Evolutionary conservation across 768 basidiomycete genomes (phyloP), one percentile per base, ranked within the genome.

Genomic region (Leccinum incarnatum): DNA sequence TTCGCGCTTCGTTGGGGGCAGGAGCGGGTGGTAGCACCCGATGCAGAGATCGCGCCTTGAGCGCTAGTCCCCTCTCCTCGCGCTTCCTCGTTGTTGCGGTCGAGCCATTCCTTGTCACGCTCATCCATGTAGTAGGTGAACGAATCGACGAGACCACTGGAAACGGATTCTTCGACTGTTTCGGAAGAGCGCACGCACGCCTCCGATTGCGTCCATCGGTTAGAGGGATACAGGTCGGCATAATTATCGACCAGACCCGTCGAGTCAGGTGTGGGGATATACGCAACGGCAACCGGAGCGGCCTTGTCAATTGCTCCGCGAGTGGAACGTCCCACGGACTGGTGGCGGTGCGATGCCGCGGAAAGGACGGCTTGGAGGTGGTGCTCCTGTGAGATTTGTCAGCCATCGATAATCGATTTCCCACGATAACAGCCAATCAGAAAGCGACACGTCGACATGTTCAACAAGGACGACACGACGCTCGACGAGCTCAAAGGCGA

Each of bases 101-200:
- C 89, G 32, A 99, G 82, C 96, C 96, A 99, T 62, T 90, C 89
- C 67, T 89, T 86, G 76, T 98, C 96, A 17, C 89, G 87, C 72
- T 98, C 97, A 66, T 99, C 96, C 90, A 98, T 91, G 63, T 85
- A 91, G 69, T 98, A 98, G 2, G 87, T 86, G 74, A 89, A 89
- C 0, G 89, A 89, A 64, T 89, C 85, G 32, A 83, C 76, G 57
- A 94, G 82, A 11, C 83, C 84, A 62, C 76, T 79, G 4, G 72
- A 72, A 64, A 80, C 77, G 9, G 83, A 78, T 63, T 95, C 93
- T 65, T 98, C 97, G 63, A 90, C 85, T 3, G 90, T 93, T 65
- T 90, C 85, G 8, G 93, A 95, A 34, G 87, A 90, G 57, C 86
- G 85, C 56, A 96, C 79, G 70, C 89, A 94, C 0, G 87, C 81